Conservation (phyloP, 129 eudicot genomes). For the Rutidosis leptorrhynchoides region DNA sequence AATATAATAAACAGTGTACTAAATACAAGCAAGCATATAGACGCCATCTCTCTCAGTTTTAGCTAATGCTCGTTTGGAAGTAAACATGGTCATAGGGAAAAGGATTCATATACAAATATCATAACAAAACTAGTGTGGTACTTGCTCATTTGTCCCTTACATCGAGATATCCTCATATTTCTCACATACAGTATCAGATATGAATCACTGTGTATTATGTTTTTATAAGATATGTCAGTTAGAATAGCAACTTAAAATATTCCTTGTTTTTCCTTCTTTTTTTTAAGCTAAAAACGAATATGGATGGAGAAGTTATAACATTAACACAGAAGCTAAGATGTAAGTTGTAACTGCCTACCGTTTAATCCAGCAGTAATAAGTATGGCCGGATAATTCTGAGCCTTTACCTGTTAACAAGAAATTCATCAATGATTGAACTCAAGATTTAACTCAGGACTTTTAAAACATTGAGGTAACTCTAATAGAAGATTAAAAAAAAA, state of each 20-base stretch:
- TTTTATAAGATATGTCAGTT: background rate
- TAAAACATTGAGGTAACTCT: background rate
- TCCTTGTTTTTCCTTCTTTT: background rate
- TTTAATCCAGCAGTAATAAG: conserved; percentile 87
- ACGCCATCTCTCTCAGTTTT: background rate
- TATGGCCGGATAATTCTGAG: conserved; percentile 78
- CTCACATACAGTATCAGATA: too few relatives aligned
- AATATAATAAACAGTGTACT: background rate
- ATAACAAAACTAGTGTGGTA: background rate
- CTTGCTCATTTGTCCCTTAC: background rate
- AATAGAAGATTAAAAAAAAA: conserved; percentile 8
- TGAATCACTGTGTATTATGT: too few relatives aligned
- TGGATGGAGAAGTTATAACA: background rate
- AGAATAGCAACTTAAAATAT: background rate
- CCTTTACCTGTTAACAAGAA: conserved; percentile 50
- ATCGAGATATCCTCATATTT: background rate
- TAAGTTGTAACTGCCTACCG: conserved; percentile 42
- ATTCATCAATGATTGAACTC: background rate
- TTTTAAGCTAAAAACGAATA: background rate
- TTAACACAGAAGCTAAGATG: background rate
- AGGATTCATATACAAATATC: too few relatives aligned
- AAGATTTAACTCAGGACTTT: background rate
- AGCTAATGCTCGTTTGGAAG: background rate
- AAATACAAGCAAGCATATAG: background rate
- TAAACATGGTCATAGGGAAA: too few relatives aligned